Base-by-base conservation (phyloP, 306 rosid genomes). In the Cotoneaster glaucophyllus region DNA sequence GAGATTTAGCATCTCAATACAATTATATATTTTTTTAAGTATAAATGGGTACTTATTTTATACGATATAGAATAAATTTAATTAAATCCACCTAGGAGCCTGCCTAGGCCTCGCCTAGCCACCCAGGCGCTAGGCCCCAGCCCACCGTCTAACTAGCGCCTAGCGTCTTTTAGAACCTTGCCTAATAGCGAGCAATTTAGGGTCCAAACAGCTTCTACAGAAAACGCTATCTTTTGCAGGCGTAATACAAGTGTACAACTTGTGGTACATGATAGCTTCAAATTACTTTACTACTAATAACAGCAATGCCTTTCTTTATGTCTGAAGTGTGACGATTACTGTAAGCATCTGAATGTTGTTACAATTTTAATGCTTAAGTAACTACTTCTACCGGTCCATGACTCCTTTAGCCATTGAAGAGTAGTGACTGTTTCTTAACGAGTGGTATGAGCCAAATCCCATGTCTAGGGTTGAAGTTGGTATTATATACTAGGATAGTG, bases 111-210 rank as follows among this genome's bases (percentile, higher is more conserved):
- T 34, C 8, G 2, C 39, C 39, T 1, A 34, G 39, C 39, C 39
- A 6, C 39, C 8, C 2, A 34, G 39, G 8, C 8, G 39, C 39
- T 34, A 34, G 39, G 39, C 39, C 39, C 8, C 39, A 34, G 8
- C 39, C 8, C 8, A 34, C 39, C 2, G 2, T 34, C 0, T 1
- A 2, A 34, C 2, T 37, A 37, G 0, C 2, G 10, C 9, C 0
- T 6, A 37, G 2, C 0, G 0, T 37, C 41, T 37, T 37, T 37
- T 37, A 37, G 10, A 7, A 37, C 41, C 41, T 37, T 37, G 37
- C 41, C 41, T 37, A 7, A 37, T 37, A 37, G 41, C 8, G 10
- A 37, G 2, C 29, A 37, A 66, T 34, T 29, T 22, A 5, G 29
- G 26, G 32, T 41, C 31, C 21, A 41, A 45, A 69, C 18, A 17